Evolutionary conservation across 257 asterid species (phyloP).

Genomic region (Plantago major): DNA sequence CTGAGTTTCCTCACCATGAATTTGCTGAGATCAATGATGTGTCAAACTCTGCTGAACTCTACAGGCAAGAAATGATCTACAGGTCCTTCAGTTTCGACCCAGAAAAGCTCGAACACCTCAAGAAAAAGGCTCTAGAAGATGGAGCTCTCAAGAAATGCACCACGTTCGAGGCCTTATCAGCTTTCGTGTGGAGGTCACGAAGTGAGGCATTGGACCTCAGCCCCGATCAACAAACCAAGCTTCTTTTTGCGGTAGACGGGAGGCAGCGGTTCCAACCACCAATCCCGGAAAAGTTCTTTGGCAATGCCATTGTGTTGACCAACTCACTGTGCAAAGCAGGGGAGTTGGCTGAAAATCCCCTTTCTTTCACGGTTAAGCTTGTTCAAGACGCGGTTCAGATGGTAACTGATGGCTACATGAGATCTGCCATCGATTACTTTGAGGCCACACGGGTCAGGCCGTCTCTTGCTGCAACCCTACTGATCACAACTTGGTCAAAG

Average conservation of each 20-base stretch:
- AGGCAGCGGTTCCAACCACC: slow-evolving; percentile 66
- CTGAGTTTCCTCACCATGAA: slow-evolving; percentile 69
- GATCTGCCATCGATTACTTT: slow-evolving; percentile 73
- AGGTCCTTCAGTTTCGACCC: slow-evolving; percentile 63
- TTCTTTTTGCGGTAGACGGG: slow-evolving; percentile 84
- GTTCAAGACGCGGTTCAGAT: slow-evolving; percentile 70
- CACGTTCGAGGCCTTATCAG: slow-evolving; percentile 81
- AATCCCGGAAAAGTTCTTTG: slow-evolving; percentile 67
- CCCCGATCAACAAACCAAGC: slow-evolving; percentile 73
- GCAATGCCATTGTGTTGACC: slow-evolving; percentile 77
- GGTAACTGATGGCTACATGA: slow-evolving; percentile 68
- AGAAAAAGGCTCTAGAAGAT: slow-evolving; percentile 45
- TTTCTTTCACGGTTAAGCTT: slow-evolving; percentile 44
- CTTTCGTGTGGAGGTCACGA: slow-evolving; percentile 72
- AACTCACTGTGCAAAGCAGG: slow-evolving; percentile 62
- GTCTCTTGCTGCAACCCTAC: slow-evolving; percentile 66
- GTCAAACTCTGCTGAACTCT: slow-evolving; percentile 50
- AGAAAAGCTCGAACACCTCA: slow-evolving; percentile 57
- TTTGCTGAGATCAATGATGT: slow-evolving; percentile 66
- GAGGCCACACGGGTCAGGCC: slow-evolving; percentile 77
- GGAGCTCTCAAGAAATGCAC: slow-evolving; percentile 52
- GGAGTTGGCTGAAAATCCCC: slow-evolving; percentile 45
- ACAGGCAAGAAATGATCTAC: slow-evolving; percentile 64
- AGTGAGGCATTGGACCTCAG: slow-evolving; percentile 56
- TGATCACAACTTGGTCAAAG: slow-evolving; percentile 84